Percentiles rank a stretch among this genome's conserved stretches.
These are phyloP conservation scores for Lasiosphaeris hirsuta DNA, from an alignment of 495 filamentous ascomycete genomes.

Conservation along the genomic window DNA sequence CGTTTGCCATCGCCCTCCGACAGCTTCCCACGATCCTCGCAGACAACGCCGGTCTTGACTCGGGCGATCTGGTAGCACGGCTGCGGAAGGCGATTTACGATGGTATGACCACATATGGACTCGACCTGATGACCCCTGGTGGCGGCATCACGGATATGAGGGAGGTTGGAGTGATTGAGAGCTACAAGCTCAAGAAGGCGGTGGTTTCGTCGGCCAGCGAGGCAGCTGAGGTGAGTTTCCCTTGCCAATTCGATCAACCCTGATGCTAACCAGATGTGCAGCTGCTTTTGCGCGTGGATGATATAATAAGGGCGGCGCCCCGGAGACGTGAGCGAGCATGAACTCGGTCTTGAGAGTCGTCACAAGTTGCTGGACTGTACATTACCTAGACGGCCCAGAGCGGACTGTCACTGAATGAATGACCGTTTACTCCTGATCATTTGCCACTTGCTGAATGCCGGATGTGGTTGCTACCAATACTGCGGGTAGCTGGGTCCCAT, in stretches of 20 bases:
- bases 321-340: conserved; percentile 35
- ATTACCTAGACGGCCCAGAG: conserved; percentile 19
- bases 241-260: background rate
- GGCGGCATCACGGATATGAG: conserved; percentile 96
- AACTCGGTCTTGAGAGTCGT: background rate
- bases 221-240: conserved; percentile 78
- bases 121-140: conserved; percentile 85
- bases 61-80: conserved; percentile 86
- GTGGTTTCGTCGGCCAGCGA: conserved; percentile 94
- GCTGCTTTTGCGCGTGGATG: conserved; percentile 36
- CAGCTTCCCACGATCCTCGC: conserved; percentile 96
- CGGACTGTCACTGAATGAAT: background rate
- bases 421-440: background rate
- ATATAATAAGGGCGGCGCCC: conserved; percentile 40
- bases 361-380: conserved; percentile 14
- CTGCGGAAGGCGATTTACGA: conserved; percentile 91
- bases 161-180: conserved; percentile 91
- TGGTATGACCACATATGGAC: conserved; percentile 83
- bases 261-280: conserved; percentile 17
- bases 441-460: background rate
- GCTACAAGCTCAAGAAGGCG: conserved; percentile 96
- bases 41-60: conserved; percentile 95
- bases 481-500: too few species aligned
- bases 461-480: background rate
- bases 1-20: conserved; percentile 82